A percentile compares a stretch with the other conserved stretches of the same genome.
phyloP scores from a whole-genome alignment of 75 land plant genomes.

The Pinus tabuliformis region DNA sequence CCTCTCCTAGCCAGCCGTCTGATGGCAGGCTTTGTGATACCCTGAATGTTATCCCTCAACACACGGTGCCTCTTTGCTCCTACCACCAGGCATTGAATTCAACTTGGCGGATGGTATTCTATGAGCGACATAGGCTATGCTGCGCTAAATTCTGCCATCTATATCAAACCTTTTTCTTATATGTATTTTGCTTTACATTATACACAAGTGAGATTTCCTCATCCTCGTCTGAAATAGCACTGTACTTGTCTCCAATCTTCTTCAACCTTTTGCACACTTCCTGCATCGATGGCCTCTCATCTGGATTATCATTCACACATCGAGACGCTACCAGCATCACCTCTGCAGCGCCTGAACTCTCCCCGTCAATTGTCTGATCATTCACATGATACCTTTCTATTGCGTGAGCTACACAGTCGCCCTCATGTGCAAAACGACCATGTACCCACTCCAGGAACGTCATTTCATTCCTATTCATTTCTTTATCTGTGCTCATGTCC shows the following conservation, averaged over 20 bases:
- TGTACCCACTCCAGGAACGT: slow-evolving; percentile 34
- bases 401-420: slow-evolving; percentile 35
- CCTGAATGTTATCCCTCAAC: too few species aligned
- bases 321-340: slow-evolving; percentile 60
- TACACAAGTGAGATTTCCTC: slow-evolving; percentile 11
- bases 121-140: too few species aligned
- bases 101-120: too few species aligned
- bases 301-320: slow-evolving; percentile 53
- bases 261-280: slow-evolving; percentile 74
- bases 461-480: slow-evolving; percentile 48
- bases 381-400: slow-evolving; percentile 65
- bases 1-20: too few species aligned
- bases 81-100: too few species aligned
- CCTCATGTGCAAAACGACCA: too few species aligned
- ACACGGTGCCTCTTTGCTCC: too few species aligned
- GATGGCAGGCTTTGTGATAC: too few species aligned
- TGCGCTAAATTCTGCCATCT: too few species aligned
- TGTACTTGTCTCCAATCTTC: slow-evolving; percentile 70
- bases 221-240: slow-evolving; percentile 45
- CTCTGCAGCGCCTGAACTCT: slow-evolving; percentile 71
- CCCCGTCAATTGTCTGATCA: slow-evolving; percentile 62
- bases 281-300: slow-evolving; percentile 91
- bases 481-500: slow-evolving; percentile 80
- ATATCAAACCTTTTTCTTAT: too few species aligned
- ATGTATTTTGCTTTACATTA: too few species aligned